These are phyloP conservation scores for Monosiga brevicollis DNA, from an alignment of 78 protist species.

Conservation along the genomic window DNA sequence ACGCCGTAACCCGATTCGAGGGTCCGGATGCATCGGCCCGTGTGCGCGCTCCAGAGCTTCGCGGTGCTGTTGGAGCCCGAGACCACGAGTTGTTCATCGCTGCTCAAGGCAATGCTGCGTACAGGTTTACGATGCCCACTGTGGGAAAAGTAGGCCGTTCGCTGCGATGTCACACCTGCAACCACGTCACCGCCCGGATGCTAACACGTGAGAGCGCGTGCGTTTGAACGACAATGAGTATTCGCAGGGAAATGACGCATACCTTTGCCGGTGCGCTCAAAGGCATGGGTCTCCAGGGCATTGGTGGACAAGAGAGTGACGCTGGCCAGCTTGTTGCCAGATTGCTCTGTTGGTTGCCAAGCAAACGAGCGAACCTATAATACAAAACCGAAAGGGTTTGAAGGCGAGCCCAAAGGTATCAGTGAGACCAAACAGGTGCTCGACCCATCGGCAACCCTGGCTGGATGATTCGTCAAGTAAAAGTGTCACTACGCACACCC, in stretches of 20 bases:
- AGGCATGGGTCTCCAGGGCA: neutral
- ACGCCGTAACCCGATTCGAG: conserved; percentile 62
- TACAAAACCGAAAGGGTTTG: too few relatives aligned
- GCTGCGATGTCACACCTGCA: conserved; percentile 8
- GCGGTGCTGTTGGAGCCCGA: conserved; percentile 18
- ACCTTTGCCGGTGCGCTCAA: neutral
- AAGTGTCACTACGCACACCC: too few relatives aligned
- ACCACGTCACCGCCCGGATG: neutral
- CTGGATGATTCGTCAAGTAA: too few relatives aligned
- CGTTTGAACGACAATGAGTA: conserved; percentile 22
- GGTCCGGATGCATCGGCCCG: conserved; percentile 52
- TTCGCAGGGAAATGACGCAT: conserved; percentile 3
- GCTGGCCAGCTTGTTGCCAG: neutral
- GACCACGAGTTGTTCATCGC: conserved; percentile 35
- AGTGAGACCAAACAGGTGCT: too few relatives aligned
- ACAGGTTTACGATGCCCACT: conserved; percentile 69
- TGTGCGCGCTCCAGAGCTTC: conserved; percentile 57
- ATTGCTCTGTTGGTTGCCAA: neutral
- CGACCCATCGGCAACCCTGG: too few relatives aligned
- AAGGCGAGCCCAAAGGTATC: too few relatives aligned
- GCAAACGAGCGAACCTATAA: neutral
- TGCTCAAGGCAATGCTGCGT: conserved; percentile 48
- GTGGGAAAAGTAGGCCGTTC: too few relatives aligned
- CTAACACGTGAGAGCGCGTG: neutral
- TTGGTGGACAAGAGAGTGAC: neutral